These are phyloP conservation scores for Smallanthus sonchifolius DNA, from an alignment of 129 eudicot genomes.

Conservation along the genomic window DNA sequence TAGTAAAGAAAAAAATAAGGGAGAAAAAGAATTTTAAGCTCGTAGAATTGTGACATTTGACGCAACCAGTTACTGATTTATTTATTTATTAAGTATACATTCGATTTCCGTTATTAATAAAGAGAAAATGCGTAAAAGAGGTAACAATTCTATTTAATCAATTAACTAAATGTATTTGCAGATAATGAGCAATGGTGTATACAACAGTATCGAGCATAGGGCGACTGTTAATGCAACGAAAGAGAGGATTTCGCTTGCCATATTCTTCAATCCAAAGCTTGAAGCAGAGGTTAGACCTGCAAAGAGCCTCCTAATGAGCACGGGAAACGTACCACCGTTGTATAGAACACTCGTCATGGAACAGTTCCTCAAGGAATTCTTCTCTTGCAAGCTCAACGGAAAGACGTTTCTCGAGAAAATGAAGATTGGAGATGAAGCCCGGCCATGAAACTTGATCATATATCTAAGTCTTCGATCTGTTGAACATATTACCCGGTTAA, in stretches of 20 bases:
- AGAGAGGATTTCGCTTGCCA: conserved; percentile 34
- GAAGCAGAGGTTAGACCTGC: conserved; percentile 42
- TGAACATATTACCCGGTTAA: not conserved
- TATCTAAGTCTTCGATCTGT: not conserved
- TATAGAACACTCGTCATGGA: conserved; percentile 31
- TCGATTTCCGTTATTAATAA: not conserved
- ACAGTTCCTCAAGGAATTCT: conserved; percentile 36
- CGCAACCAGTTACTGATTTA: no score
- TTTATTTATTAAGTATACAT: no score
- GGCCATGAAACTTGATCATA: conserved; percentile 5
- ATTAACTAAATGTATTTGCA: not conserved
- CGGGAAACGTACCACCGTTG: conserved; percentile 28
- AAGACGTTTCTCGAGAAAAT: conserved; percentile 38
- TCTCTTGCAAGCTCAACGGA: conserved; percentile 39
- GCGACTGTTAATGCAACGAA: conserved; percentile 29
- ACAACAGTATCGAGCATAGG: conserved; percentile 46
- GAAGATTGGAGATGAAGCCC: conserved; percentile 23
- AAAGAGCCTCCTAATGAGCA: conserved; percentile 22
- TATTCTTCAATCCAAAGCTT: conserved; percentile 44
- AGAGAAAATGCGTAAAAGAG: not conserved
- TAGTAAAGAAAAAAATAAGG: no score
- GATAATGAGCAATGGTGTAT: conserved; percentile 43
- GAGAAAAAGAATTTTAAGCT: no score
- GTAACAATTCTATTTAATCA: not conserved
- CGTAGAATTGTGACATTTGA: no score